These are phyloP conservation scores for Podospora pseudoanserina DNA, from an alignment of 495 filamentous ascomycete species.

Conservation along the genomic window DNA sequence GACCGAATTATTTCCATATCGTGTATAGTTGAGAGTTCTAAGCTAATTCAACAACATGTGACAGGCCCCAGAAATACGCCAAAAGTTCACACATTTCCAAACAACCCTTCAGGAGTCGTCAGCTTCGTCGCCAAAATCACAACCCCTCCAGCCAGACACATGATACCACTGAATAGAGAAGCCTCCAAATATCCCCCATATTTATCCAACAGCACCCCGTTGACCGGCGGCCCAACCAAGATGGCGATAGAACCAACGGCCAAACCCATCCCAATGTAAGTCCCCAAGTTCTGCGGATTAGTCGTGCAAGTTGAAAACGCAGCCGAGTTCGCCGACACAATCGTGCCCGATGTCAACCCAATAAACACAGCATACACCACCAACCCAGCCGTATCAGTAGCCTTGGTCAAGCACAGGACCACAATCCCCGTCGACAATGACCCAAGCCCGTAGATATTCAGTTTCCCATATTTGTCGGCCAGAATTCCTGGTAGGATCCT, in stretches of 20 bases:
- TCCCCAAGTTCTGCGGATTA: conserved; percentile 47
- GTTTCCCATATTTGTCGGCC: conserved; percentile 51
- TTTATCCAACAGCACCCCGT: conserved; percentile 44
- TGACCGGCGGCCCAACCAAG: conserved; percentile 53
- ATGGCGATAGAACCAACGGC: conserved; percentile 39
- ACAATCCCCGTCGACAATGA: conserved; percentile 38
- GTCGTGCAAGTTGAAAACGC: conserved; percentile 41
- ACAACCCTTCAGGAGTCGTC: conserved; percentile 29
- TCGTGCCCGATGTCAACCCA: conserved; percentile 44
- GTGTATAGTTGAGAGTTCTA: background rate
- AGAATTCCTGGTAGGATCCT: conserved; percentile 54
- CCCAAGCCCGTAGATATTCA: conserved; percentile 45
- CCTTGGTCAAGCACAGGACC: conserved; percentile 41
- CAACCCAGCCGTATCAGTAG: conserved; percentile 36
- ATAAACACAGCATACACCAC: conserved; percentile 36
- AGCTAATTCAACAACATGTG: background rate
- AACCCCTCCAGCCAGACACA: conserved; percentile 34
- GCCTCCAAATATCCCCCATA: conserved; percentile 42
- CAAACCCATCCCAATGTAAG: conserved; percentile 56
- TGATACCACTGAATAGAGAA: conserved; percentile 47
- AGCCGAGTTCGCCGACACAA: conserved; percentile 45
- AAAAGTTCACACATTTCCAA: conserved; percentile 22
- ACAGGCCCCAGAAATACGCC: background rate
- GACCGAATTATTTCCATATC: background rate
- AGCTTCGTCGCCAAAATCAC: conserved; percentile 31